Conservation (phyloP, 192 early-diverging fungal genomes). For the Umbelopsis vinacea region DNA sequence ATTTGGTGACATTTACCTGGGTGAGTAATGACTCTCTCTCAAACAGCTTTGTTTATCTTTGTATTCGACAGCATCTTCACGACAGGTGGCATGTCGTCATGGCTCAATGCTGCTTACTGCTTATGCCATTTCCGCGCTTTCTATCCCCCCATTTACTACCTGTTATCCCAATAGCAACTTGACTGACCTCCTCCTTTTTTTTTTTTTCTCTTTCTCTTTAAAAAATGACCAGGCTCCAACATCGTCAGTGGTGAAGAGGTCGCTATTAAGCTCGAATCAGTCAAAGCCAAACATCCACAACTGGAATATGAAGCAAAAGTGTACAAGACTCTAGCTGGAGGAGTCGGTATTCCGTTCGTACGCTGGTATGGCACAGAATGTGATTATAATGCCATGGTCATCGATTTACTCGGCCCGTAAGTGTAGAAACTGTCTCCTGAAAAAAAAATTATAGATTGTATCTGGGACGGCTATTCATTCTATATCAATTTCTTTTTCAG, state of each 20-base stretch:
- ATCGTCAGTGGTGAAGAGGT: slow-evolving; percentile 93
- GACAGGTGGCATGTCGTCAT: background rate
- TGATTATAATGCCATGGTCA: slow-evolving; percentile 85
- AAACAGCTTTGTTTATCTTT: background rate
- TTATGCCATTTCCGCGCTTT: background rate
- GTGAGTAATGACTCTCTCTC: slow-evolving; percentile 54
- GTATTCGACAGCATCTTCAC: background rate
- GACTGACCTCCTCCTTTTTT: background rate
- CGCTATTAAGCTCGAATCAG: slow-evolving; percentile 93
- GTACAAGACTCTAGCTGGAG: slow-evolving; percentile 92
- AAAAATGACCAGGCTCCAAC: slow-evolving; percentile 63
- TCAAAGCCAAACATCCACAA: slow-evolving; percentile 95
- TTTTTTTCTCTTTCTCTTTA: no score
- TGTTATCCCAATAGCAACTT: background rate
- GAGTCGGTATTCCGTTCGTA: slow-evolving; percentile 85
- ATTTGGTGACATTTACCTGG: slow-evolving; percentile 96
- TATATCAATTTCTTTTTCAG: background rate
- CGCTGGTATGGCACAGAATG: slow-evolving; percentile 82
- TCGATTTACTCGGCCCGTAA: slow-evolving; percentile 80
- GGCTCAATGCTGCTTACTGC: background rate
- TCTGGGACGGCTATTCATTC: background rate
- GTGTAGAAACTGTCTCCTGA: background rate
- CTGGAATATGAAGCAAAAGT: slow-evolving; percentile 96
- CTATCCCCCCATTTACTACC: background rate
- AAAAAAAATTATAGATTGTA: no score